phyloP scores from a whole-genome alignment of 257 asterid genomes.

The Solanum raphanifolium region DNA sequence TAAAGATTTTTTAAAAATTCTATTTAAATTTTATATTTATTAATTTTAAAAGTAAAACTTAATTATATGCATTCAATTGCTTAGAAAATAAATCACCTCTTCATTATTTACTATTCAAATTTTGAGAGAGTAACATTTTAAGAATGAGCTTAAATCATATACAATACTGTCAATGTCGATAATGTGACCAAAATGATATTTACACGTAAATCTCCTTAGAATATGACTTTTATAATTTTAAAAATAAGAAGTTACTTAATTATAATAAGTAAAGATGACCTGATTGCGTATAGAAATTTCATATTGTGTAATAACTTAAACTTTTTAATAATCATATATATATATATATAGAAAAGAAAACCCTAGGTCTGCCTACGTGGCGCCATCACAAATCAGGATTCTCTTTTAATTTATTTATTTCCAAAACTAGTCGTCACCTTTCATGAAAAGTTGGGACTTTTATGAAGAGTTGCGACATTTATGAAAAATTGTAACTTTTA shows the following conservation, averaged over 20 bases:
- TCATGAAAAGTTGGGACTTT: too few relatives aligned
- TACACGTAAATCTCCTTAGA: background rate
- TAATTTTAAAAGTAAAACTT: background rate
- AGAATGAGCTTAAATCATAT: background rate
- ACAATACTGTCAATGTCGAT: background rate
- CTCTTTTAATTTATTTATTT: too few relatives aligned
- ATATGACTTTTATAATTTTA: too few relatives aligned
- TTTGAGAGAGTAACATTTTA: background rate
- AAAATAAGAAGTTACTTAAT: background rate
- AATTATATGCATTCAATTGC: background rate
- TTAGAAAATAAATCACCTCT: background rate
- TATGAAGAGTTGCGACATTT: too few relatives aligned
- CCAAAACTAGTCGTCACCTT: too few relatives aligned
- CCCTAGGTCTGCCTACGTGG: too few relatives aligned
- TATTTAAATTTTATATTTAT: background rate
- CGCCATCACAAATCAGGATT: too few relatives aligned
- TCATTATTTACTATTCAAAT: background rate
- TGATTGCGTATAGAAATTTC: background rate
- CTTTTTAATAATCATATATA: background rate
- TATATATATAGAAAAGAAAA: too few relatives aligned
- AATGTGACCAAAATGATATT: background rate
- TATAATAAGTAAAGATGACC: background rate
- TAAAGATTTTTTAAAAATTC: too few relatives aligned
- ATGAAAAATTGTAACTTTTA: too few relatives aligned
- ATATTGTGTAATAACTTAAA: background rate